Percentiles rank a stretch among this genome's conserved stretches.
Evolutionary conservation across 163 green algal species (phyloP).

Genomic region (Scenedesmus sp.): DNA sequence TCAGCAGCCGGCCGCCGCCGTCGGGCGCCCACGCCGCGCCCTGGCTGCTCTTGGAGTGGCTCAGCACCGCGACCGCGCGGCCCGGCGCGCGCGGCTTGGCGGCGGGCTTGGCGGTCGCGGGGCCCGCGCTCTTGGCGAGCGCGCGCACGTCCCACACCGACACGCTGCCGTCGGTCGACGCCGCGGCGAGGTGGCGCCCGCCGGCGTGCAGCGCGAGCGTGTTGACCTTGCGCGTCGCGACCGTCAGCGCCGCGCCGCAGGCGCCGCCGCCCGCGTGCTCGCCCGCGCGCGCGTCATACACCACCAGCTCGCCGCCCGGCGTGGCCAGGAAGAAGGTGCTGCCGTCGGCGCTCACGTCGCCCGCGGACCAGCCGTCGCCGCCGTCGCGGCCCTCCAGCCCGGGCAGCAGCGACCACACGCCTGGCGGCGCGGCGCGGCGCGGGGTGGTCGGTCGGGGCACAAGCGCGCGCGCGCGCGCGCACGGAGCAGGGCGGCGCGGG

Average conservation of each 20-base stretch:
- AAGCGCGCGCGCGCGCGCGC: background rate
- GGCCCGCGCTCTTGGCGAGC: slow-evolving; percentile 35
- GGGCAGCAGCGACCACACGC: slow-evolving; percentile 27
- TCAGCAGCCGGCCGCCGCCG: slow-evolving; percentile 61
- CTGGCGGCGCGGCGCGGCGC: background rate
- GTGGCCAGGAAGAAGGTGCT: slow-evolving; percentile 28
- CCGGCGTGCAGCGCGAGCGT: slow-evolving; percentile 61
- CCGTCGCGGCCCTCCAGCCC: background rate
- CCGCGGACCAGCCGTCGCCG: slow-evolving; percentile 24
- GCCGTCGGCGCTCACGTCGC: slow-evolving; percentile 18
- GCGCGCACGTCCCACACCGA: slow-evolving; percentile 73
- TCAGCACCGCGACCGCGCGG: no score
- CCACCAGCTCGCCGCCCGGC: background rate
- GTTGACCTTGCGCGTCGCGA: slow-evolving; percentile 64
- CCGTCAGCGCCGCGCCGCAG: background rate
- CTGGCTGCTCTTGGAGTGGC: slow-evolving; percentile 67
- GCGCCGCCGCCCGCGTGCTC: background rate
- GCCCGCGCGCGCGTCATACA: background rate
- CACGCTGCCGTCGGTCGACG: slow-evolving; percentile 62
- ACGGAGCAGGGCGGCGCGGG: background rate
- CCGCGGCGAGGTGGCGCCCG: slow-evolving; percentile 58
- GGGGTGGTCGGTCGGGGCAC: background rate
- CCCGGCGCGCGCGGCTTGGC: background rate
- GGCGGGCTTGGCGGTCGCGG: slow-evolving; percentile 26
- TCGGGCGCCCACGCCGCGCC: slow-evolving; percentile 72